These are phyloP conservation scores for Monilinia aucupariae DNA, from an alignment of 2,329 filamentous ascomycete genomes.

Conservation along the genomic window DNA sequence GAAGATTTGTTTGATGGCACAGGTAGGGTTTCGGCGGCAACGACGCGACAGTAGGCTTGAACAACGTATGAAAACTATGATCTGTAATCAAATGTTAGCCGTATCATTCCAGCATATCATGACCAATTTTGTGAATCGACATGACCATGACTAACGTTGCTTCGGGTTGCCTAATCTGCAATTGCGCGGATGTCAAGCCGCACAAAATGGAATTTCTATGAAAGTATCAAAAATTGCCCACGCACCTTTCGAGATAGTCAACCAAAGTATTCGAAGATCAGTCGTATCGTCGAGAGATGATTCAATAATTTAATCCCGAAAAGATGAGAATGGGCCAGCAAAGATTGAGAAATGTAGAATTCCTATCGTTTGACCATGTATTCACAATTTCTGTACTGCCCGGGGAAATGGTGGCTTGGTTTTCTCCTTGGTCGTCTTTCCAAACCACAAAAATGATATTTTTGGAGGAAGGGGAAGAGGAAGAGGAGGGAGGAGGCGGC, in stretches of 20 bases:
- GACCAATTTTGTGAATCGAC: constrained; percentile 2
- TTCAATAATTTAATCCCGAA: neutral
- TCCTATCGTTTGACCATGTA: constrained; percentile 3
- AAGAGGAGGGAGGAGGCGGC: too few relatives aligned
- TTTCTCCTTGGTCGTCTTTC: neutral
- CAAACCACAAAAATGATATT: neutral
- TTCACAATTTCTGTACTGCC: neutral
- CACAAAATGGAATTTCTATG: constrained; percentile 5
- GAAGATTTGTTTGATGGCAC: constrained; percentile 30
- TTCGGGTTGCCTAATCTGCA: neutral
- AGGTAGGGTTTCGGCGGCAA: constrained; percentile 26
- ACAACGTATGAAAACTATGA: constrained; percentile 19
- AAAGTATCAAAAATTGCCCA: neutral
- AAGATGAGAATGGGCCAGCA: neutral
- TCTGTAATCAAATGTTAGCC: constrained; percentile 12
- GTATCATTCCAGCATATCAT: constrained; percentile 15
- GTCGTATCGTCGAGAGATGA: neutral
- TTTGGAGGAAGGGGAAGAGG: neutral
- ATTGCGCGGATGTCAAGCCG: constrained; percentile 10
- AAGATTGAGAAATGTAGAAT: neutral
- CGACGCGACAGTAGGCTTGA: constrained; percentile 22
- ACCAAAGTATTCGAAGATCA: neutral
- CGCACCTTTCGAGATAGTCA: constrained; percentile 11
- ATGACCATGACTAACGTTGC: neutral
- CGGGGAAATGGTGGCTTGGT: neutral